Evolutionary conservation across 2,329 filamentous ascomycete genomes (phyloP), one percentile per base, ranked within the genome.

Genomic region (Aspergillus tamarii): DNA sequence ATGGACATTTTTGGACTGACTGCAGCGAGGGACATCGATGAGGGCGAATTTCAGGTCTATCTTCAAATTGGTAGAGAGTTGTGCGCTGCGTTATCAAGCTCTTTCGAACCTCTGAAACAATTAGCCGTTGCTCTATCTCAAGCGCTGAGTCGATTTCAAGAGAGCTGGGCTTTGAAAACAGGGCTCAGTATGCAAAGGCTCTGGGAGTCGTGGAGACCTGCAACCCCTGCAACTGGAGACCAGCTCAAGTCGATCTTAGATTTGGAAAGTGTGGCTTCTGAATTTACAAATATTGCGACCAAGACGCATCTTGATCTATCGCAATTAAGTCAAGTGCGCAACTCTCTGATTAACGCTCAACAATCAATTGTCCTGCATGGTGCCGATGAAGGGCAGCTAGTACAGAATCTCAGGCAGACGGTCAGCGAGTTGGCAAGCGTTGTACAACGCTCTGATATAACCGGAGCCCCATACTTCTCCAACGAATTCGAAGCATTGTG

Each of bases 121-220:
- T 61, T 81, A 50, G 70, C 73, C 46, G 57, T 59, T 34, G 61
- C 65, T 8, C 71, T 75, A 46, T 80, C 67, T 53, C 69, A 64
- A 57, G 68, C 70, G 53, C 77, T 85, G 50, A 80, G 80, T 45
- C 84, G 84, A 57, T 94, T 96, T 72, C 84, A 86, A 28, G 84
- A 87, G 19, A 88, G 87, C 2, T 94, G 93, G 80, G 88, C 88
- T 61, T 80, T 96, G 16, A 88, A 83, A 0, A 93, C 90, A 2
- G 93, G 93, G 0, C 81, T 93, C 14, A 89, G 88, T 68, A 95
- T 96, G 91, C 91, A 95, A 73, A 76, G 81, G 10, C 83, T 96
- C 6, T 96, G 94, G 94, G 85, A 87, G 48, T 72, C 82, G 1
- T 86, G 96, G 72, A 87, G 91, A 59, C 92, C 93, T 36, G 72